Evolutionary conservation across 2,329 filamentous ascomycete species (phyloP).

Genomic region (Cladosporium oxysporum): DNA sequence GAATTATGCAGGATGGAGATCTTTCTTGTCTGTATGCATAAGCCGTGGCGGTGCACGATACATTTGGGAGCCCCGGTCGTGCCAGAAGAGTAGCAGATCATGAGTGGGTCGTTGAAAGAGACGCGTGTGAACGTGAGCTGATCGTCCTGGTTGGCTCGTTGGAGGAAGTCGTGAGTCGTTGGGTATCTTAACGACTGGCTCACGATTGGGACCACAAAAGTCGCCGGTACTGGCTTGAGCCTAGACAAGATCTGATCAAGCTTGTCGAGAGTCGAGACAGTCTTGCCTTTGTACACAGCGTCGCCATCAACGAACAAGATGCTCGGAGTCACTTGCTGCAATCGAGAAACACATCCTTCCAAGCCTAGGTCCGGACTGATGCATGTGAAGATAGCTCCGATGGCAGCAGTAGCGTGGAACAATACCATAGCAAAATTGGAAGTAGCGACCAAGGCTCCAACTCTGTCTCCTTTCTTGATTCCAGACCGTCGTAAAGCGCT

Average conservation of each 20-base stretch:
- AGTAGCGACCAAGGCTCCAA: conserved; percentile 46
- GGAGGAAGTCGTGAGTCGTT: conserved; percentile 37
- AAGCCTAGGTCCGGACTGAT: conserved; percentile 48
- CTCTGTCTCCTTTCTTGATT: conserved; percentile 41
- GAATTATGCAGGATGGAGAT: conserved; percentile 48
- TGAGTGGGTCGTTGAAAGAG: conserved; percentile 45
- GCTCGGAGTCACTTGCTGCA: conserved; percentile 44
- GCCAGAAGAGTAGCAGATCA: conserved; percentile 48
- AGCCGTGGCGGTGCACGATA: conserved; percentile 48
- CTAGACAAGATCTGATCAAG: conserved; percentile 36
- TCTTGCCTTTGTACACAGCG: conserved; percentile 44
- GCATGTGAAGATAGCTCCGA: conserved; percentile 48
- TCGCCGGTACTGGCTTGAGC: conserved; percentile 31
- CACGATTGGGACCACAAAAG: conserved; percentile 34
- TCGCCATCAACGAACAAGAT: conserved; percentile 46
- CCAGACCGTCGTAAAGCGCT: conserved; percentile 43
- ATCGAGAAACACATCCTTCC: conserved; percentile 40
- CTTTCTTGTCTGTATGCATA: conserved; percentile 49
- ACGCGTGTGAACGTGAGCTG: conserved; percentile 41
- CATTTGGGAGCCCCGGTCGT: conserved; percentile 46
- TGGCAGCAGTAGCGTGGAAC: conserved; percentile 44
- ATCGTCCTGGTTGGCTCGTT: conserved; percentile 33
- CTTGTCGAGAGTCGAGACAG: conserved; percentile 36
- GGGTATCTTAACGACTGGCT: conserved; percentile 29
- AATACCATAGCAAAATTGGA: conserved; percentile 46